Evolutionary conservation across 768 basidiomycete genomes (phyloP), one percentile per base, ranked within the genome.

Genomic region (Agaricus blazei): DNA sequence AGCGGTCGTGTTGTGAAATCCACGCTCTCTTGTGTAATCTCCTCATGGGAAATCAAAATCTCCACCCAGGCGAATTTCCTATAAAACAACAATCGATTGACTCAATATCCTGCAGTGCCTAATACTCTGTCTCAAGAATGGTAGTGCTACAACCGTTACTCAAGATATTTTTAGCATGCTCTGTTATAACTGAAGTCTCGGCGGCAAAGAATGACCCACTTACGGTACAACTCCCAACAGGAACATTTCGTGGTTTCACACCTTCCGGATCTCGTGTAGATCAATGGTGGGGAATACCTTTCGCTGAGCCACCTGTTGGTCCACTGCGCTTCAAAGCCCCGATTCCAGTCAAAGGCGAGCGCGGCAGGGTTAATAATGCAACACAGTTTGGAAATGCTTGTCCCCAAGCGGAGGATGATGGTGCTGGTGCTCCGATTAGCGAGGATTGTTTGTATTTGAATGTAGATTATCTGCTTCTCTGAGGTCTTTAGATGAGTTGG

Each of bases 281-380:
- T 48, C 71, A 72, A 62, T 87, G 82, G 77, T 71, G 84, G 11
- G 84, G 84, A 2, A 76, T 88, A 34, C 84, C 79, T 1, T 88
- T 72, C 54, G 85, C 82, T 3, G 67, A 76, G 56, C 73, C 84
- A 1, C 85, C 85, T 0, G 59, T 81, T 0, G 84, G 83, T 1
- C 40, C 62, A 7, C 70, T 85, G 42, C 76, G 84, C 2, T 84
- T 87, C 67, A 79, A 78, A 58, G 75, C 78, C 0, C 83, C 85
- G 2, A 69, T 76, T 0, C 63, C 75, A 1, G 72, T 82, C 53
- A 66, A 67, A 15, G 60, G 59, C 27, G 58, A 65, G 1, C 66
- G 68, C 0, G 60, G 51, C 9, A 68, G 55, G 0, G 56, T 80
- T 2, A 65, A 70, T 36, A 63, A 77, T 56, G 80, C 84, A 11